These are phyloP conservation scores for Fistulifera pelliculosa DNA, from an alignment of 108 stramenopile species.

Conservation along the genomic window DNA sequence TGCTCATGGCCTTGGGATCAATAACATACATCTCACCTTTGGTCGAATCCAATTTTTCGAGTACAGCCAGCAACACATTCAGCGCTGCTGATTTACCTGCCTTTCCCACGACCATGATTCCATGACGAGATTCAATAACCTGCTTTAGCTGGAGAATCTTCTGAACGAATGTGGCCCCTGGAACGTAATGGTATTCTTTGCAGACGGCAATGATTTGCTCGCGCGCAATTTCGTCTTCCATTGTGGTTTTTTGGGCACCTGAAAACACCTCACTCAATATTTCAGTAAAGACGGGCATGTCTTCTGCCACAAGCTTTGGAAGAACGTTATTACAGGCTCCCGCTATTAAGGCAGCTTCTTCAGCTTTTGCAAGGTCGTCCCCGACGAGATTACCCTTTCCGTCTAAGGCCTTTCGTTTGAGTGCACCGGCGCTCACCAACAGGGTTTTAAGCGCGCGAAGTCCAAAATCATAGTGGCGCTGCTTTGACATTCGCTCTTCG, in stretches of 20 bases:
- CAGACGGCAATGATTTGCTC: conserved; percentile 63
- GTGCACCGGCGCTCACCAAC: conserved; percentile 96
- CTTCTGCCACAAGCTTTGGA: conserved; percentile 94
- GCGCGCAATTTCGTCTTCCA: conserved; percentile 72
- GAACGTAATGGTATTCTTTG: conserved; percentile 36
- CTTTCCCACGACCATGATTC: conserved; percentile 92
- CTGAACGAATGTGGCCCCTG: conserved; percentile 78
- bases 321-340: conserved; percentile 92
- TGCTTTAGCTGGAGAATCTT: conserved; percentile 94
- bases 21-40: conserved; percentile 91
- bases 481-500: conserved; percentile 85
- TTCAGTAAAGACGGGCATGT: conserved; percentile 71
- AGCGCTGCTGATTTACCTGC: conserved; percentile 79
- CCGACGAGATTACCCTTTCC: conserved; percentile 37
- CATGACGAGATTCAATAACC: conserved; percentile 91
- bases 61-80: conserved; percentile 60
- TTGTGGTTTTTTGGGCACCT: conserved; percentile 59
- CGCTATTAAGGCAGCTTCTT: conserved; percentile 77
- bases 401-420: conserved; percentile 88
- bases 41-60: conserved; percentile 78
- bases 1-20: conserved; percentile 94
- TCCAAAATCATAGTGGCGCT: conserved; percentile 98
- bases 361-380: conserved; percentile 48
- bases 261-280: conserved; percentile 90
- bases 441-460: conserved; percentile 97